Evolutionary conservation across 192 early-diverging fungal genomes (phyloP).

Genomic region (Backusella morwellensis): DNA sequence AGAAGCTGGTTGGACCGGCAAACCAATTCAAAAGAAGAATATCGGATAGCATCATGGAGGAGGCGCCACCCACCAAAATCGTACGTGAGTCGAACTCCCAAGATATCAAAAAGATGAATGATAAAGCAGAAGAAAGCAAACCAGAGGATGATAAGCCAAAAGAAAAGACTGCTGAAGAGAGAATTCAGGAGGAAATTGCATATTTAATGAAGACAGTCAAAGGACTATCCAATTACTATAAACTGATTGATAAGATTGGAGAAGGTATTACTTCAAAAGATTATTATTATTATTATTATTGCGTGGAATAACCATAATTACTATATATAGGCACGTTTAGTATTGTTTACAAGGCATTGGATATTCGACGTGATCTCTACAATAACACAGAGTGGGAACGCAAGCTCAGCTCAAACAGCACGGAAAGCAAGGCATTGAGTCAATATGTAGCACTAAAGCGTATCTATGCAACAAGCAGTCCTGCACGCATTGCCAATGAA

Average conservation of each 20-base stretch:
- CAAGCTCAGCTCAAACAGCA: not conserved
- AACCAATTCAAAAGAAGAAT: not conserved
- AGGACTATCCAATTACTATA: constrained; percentile 56
- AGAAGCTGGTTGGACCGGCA: not conserved
- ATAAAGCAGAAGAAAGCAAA: not conserved
- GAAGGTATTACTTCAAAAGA: constrained; percentile 51
- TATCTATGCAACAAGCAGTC: constrained; percentile 82
- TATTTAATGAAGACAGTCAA: constrained; percentile 43
- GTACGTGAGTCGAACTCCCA: not conserved
- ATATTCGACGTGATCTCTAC: constrained; percentile 68
- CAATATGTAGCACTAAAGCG: constrained; percentile 81
- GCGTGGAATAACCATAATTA: not conserved
- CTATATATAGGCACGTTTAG: constrained; percentile 76
- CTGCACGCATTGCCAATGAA: constrained; percentile 78
- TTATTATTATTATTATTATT: not conserved
- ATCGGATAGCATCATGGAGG: not conserved
- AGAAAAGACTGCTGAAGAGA: not conserved
- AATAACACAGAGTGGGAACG: constrained; percentile 67
- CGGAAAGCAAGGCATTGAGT: constrained; percentile 10
- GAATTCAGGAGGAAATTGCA: constrained; percentile 11
- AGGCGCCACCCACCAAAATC: not conserved
- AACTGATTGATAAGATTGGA: constrained; percentile 76
- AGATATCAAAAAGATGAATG: not conserved
- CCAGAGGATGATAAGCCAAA: not conserved
- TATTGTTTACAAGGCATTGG: constrained; percentile 88